A percentile compares a stretch with the other conserved stretches of the same genome.
These are phyloP conservation scores for Diaporthe batatas DNA, from an alignment of 2,329 filamentous ascomycete genomes.

Conservation along the genomic window DNA sequence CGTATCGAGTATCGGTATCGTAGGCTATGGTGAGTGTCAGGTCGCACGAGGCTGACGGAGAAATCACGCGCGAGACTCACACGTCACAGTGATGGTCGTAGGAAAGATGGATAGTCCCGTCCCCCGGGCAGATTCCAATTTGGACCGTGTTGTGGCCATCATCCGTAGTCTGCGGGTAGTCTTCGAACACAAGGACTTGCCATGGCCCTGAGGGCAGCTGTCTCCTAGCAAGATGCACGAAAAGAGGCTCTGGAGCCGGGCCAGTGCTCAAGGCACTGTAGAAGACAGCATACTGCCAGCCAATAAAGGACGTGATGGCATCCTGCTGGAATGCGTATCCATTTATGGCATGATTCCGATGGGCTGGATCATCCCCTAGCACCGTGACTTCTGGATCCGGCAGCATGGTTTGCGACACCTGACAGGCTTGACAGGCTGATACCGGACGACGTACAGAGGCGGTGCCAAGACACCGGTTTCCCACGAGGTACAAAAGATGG, in stretches of 20 bases:
- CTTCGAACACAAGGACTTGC: constrained; percentile 61
- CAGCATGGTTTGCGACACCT: constrained; percentile 44
- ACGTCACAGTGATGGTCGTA: constrained; percentile 65
- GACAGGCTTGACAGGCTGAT: constrained; percentile 17
- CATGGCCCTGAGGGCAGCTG: constrained; percentile 56
- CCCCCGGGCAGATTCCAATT: constrained; percentile 62
- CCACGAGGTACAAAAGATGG: not conserved
- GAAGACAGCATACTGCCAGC: constrained; percentile 64
- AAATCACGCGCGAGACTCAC: constrained; percentile 42
- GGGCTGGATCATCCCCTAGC: constrained; percentile 53
- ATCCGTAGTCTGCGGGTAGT: constrained; percentile 63
- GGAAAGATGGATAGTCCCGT: constrained; percentile 66
- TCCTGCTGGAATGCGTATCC: constrained; percentile 64
- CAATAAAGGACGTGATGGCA: constrained; percentile 59
- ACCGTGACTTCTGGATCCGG: constrained; percentile 50
- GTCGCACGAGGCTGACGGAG: not conserved
- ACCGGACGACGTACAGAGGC: not conserved
- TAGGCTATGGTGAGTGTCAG: constrained; percentile 45
- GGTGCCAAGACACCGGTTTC: constrained; percentile 27
- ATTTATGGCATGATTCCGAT: constrained; percentile 56
- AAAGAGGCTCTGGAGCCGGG: constrained; percentile 51
- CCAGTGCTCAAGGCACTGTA: constrained; percentile 51
- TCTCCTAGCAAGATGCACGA: constrained; percentile 60
- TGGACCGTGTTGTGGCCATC: constrained; percentile 68
- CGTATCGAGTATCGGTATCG: constrained; percentile 55